Evolutionary conservation across 2,329 filamentous ascomycete genomes (phyloP), one percentile per base, ranked within the genome.

Genomic region (Sporothrix luriei): DNA sequence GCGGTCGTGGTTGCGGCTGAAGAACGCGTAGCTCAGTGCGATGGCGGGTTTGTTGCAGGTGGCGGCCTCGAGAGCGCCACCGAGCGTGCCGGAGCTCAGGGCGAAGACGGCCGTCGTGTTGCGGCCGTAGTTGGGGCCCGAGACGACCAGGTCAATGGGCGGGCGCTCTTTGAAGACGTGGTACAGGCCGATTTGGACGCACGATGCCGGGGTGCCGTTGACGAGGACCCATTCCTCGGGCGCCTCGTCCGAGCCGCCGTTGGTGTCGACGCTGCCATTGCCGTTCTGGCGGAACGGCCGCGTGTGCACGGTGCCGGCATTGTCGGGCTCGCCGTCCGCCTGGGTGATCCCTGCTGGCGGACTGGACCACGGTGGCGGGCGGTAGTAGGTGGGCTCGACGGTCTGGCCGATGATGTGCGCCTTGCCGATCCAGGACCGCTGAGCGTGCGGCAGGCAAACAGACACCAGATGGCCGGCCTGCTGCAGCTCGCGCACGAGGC

Each of bases 381-480:
- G 90, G 82, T 93, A 97, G 82, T 97, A 97, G 38, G 87, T 85
- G 10, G 93, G 93, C 78, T 90, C 92, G 72, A 97, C 87, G 11
- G 91, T 91, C 78, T 94, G 90, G 69, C 94, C 94, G 75, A 98
- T 93, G 76, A 98, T 91, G 80, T 98, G 95, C 2, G 95, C 95
- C 83, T 99, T 99, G 75, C 94, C 94, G 76, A 99, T 98, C 95
- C 95, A 99, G 69, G 93, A 97, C 72, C 94, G 89, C 81, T 99
- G 95, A 7, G 90, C 90, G 78, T 97, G 88, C 1, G 95, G 95
- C 16, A 99, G 87, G 73, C 95, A 91, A 65, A 99, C 94, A 9
- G 93, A 97, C 71, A 98, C 92, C n/a, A 83, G 85, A 80, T 97
- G 94, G 9, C 93, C 93, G 43, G 90, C 88, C 69, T 84, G 80